Evolutionary conservation across 495 filamentous ascomycete species (phyloP).

Genomic region (Penicillium robsamsonii): DNA sequence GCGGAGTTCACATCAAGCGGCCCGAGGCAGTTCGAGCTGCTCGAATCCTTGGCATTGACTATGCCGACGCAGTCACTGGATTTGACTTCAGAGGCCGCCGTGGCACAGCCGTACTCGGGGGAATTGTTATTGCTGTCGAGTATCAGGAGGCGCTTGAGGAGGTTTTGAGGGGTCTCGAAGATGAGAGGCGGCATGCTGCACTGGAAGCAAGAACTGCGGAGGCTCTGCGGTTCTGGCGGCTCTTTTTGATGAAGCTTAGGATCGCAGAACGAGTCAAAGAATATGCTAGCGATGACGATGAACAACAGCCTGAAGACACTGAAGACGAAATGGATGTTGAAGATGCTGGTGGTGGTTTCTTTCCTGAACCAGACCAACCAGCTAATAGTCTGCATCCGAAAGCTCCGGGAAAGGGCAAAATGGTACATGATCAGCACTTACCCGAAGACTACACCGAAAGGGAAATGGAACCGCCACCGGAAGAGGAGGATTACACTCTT

Average conservation of each 20-base stretch:
- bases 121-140: slow-evolving; percentile 71
- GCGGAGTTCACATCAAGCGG: slow-evolving; percentile 69
- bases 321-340: slow-evolving; percentile 24
- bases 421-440: neutral
- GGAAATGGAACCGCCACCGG: neutral
- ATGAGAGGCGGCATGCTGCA: slow-evolving; percentile 57
- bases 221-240: slow-evolving; percentile 70
- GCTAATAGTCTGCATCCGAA: slow-evolving; percentile 10
- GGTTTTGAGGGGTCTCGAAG: slow-evolving; percentile 61
- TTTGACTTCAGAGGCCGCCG: slow-evolving; percentile 81
- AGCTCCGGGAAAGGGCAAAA: slow-evolving; percentile 3
- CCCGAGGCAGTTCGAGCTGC: slow-evolving; percentile 70
- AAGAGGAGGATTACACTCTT: neutral
- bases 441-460: neutral
- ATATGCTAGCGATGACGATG: slow-evolving; percentile 57
- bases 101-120: slow-evolving; percentile 75
- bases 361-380: slow-evolving; percentile 48
- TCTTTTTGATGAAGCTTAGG: slow-evolving; percentile 70
- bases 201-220: slow-evolving; percentile 53
- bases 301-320: slow-evolving; percentile 20
- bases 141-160: slow-evolving; percentile 67
- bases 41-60: slow-evolving; percentile 76
- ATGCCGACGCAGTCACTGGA: slow-evolving; percentile 82
- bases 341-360: slow-evolving; percentile 36
- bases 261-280: slow-evolving; percentile 72